phyloP scores from a whole-genome alignment of 306 rosid species.

The Benincasa hispida region DNA sequence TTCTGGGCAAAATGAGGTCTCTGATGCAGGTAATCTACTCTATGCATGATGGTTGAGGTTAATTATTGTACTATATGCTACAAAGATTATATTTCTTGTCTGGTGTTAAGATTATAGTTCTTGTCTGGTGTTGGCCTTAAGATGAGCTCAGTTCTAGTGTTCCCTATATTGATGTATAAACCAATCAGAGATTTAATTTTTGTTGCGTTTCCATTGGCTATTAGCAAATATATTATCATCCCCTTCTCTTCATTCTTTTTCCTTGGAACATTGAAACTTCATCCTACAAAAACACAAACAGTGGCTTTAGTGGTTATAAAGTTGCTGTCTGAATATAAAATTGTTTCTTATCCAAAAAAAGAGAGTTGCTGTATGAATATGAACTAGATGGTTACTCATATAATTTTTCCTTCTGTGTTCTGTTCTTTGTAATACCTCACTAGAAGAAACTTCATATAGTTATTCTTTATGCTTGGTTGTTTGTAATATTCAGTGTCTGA shows the following conservation, averaged over 20 bases:
- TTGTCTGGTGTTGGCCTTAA: not conserved
- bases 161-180: not conserved
- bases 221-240: not conserved
- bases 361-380: not conserved
- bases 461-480: slow-evolving; percentile 5
- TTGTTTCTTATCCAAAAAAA: too few species aligned
- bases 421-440: slow-evolving; percentile 12
- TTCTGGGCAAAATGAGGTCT: slow-evolving; percentile 36
- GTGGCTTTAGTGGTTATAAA: not conserved
- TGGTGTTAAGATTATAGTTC: not conserved
- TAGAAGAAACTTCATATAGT: not conserved
- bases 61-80: slow-evolving; percentile 1
- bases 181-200: not conserved
- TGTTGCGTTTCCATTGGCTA: not conserved
- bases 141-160: not conserved
- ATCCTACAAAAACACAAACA: not conserved
- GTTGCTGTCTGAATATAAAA: not conserved
- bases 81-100: not conserved
- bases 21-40: slow-evolving; percentile 52
- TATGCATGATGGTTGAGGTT: slow-evolving; percentile 9
- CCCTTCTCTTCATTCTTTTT: not conserved
- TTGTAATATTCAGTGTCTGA: slow-evolving; percentile 43
- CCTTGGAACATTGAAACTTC: not conserved
- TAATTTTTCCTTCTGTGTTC: not conserved
- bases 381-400: not conserved